Evolutionary conservation across 2,329 filamentous ascomycete species (phyloP).

Genomic region (Penicillium sp.): DNA sequence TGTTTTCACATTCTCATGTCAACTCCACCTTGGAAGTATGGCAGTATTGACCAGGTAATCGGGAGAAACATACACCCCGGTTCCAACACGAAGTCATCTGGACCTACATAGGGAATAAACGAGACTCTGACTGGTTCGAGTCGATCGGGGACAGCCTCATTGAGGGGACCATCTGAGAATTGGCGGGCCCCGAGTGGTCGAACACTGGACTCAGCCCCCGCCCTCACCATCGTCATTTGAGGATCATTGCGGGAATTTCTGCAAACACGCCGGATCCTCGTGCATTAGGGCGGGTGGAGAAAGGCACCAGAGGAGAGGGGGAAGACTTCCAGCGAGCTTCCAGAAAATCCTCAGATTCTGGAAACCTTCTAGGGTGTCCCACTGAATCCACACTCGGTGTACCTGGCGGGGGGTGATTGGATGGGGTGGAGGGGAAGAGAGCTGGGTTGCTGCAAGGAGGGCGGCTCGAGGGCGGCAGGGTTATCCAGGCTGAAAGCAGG

Average conservation of each 20-base stretch:
- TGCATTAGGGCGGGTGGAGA: slow-evolving; percentile 18
- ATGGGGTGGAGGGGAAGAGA: background rate
- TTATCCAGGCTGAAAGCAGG: background rate
- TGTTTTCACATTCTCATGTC: background rate
- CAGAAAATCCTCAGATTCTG: slow-evolving; percentile 2
- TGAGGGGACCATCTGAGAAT: background rate
- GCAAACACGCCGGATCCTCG: slow-evolving; percentile 22
- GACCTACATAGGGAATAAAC: background rate
- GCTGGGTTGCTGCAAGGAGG: background rate
- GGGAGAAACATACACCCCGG: background rate
- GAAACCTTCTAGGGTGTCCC: slow-evolving; percentile 26
- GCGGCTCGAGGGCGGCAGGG: background rate
- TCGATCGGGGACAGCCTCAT: slow-evolving; percentile 1
- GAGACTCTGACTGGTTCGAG: slow-evolving; percentile 1
- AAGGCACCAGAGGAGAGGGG: background rate
- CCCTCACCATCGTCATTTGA: slow-evolving; percentile 16
- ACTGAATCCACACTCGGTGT: background rate
- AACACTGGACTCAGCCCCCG: slow-evolving; percentile 21
- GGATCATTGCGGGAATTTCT: slow-evolving; percentile 28
- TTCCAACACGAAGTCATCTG: slow-evolving; percentile 8
- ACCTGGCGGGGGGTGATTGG: background rate
- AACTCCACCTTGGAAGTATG: background rate
- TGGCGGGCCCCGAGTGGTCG: background rate
- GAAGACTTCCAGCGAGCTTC: background rate
- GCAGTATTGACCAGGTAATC: background rate